Evolutionary conservation across 768 basidiomycete species (phyloP), one percentile per base, ranked within the genome.

Genomic region (Rossbeevera mucosa): DNA sequence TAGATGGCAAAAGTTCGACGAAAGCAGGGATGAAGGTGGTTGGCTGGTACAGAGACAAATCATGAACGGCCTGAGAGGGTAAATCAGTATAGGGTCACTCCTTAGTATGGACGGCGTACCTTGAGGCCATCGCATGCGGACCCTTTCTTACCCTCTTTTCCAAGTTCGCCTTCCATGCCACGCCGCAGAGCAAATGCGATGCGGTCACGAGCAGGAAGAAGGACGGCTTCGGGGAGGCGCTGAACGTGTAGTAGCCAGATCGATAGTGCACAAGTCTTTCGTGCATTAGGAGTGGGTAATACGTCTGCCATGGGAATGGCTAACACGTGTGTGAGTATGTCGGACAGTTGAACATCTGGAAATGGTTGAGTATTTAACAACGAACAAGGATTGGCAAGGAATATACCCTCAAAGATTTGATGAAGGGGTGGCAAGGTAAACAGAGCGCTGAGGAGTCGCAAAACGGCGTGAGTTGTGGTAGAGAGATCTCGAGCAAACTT

Each of bases 131-230:
- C 90, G 29, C 78, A 85, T 2, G 76, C 78, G 4, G 90, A 82
- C 0, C 91, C 91, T 61, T 90, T 91, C 74, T 92, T 92, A 9
- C 91, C 91, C 65, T 93, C 91, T 64, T 88, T 89, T 5, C 91
- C 91, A 13, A 92, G 78, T 56, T 91, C 86, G 7, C 91, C 91
- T 50, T 88, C 86, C 53, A 93, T 78, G 22, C 85, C 91, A 41
- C 90, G 82, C 47, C 81, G 77, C 18, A 92, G 64, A 3, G 87
- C 86, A 52, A 80, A 82, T 2, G 84, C 77, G 29, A 93, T 88
- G 22, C 84, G 77, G 58, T 83, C 80, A 7, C 76, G 78, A 6
- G 85, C 80, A 6, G 85, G 84, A 9, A 71, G 60, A 13, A 92
- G 73, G 20, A 91, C 77, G 0, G 72, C 69, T 18, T 73, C 68